Conservation (phyloP, 176 grass and related monocot genomes). For the Cenchrus fungigraminus region DNA sequence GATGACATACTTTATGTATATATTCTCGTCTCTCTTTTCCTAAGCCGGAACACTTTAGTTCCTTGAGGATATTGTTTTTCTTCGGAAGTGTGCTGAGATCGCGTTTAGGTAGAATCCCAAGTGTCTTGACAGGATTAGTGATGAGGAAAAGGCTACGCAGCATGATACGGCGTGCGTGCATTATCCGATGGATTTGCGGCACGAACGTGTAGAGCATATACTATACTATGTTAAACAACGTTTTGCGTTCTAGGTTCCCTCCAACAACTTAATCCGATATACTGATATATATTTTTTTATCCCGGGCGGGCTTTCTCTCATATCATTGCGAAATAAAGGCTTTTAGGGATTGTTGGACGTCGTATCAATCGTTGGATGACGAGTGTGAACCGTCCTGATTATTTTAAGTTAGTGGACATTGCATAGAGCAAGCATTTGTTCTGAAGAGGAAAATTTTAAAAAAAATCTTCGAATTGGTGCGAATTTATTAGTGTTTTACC, state of each 20-base stretch:
- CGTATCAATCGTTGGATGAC: background rate
- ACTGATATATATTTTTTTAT: too few species aligned
- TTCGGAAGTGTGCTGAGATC: background rate
- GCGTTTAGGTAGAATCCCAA: constrained; percentile 10
- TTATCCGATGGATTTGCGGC: background rate
- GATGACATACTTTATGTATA: background rate
- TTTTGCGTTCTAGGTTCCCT: background rate
- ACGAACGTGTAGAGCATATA: background rate
- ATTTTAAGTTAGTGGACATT: constrained; percentile 6
- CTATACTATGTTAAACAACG: too few species aligned
- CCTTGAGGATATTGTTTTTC: background rate
- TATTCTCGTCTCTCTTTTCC: background rate
- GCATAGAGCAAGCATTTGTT: background rate
- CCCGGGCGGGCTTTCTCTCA: too few species aligned
- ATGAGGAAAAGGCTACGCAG: background rate
- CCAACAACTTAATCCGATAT: background rate
- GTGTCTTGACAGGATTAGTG: constrained; percentile 26
- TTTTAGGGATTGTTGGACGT: background rate
- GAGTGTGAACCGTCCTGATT: background rate
- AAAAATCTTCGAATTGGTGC: background rate
- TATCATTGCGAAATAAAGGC: background rate
- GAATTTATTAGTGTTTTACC: background rate
- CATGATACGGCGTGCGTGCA: background rate
- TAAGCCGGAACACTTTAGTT: constrained; percentile 1
- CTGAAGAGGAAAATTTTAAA: too few species aligned